Base-by-base conservation (phyloP, 495 filamentous ascomycete species). In the Hypomontagnella submonticulosa region DNA sequence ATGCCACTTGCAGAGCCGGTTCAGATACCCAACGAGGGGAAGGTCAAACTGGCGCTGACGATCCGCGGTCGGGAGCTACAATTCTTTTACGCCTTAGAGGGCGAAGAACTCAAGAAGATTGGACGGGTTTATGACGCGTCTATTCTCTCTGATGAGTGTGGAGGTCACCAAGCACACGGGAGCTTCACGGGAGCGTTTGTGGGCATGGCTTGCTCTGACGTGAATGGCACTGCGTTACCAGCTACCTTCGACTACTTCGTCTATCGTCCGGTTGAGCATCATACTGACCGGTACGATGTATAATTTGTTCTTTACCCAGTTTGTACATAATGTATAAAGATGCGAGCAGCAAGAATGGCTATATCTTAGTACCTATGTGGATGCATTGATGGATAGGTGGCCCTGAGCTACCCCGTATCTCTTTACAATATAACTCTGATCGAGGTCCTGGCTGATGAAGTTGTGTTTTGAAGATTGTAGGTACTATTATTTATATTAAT, bases 161-260 rank as follows among this genome's bases (percentile, higher is more conserved):
- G 83, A 18, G 83, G 83, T 0, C 83, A 86, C 53, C 81, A 81
- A 65, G 75, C 71, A 4, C 81, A 84, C 59, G 83, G 83, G 4
- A 86, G 83, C 60, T 86, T 86, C 56, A 86, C 83, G 18, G 83
- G 83, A 0, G 82, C 83, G 13, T 85, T 86, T 67, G 81, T 85
- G 6, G 83, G 83, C 0, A 65, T 86, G 44, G 83, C 83, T 10
- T 80, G 78, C 18, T 83, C 79, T 9, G 84, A 85, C 65, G n/a
- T 83, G 33, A 84, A 85, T 62, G 83, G 84, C 8, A 76, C 73
- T 30, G 82, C 67, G 23, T 50, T 73, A 55, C 61, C 68, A 53
- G 83, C 84, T 2, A 75, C 51, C 42, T 86, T 85, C 66, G 82
- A 84, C 62, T 80, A 81, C 47, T 79, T 85, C 30, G 44, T 73